Evolutionary conservation across 1,284 basidiomycete species (phyloP), one percentile per base, ranked within the genome.

Genomic region (Mycosarcoma mackinlayi): DNA sequence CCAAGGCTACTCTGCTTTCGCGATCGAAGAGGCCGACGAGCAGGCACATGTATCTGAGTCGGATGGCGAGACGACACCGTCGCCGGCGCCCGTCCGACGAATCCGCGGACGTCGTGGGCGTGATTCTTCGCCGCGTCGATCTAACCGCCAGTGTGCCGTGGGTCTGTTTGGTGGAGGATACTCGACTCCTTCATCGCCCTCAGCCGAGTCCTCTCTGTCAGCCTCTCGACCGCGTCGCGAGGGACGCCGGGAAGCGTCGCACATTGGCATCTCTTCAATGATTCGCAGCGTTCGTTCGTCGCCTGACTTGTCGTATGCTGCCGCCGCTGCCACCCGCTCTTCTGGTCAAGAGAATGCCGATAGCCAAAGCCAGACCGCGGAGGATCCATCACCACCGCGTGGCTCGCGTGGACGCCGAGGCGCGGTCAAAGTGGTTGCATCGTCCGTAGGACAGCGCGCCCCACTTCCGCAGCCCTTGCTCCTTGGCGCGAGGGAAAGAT

Each of bases 71-170:
- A 31, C 35, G 11, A 55, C 59, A 10, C 60, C 60, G 4, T 63
- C 66, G 28, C 59, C 65, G 2, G 27, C 37, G 2, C 47, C 37
- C 28, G 33, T 47, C 4, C 37, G 56, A 14, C 16, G 39, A 25
- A 25, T 31, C 11, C 46, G 67, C 28, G 41, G 37, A 11, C 38
- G 57, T 16, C 47, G 54, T 14, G 53, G 53, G 11, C 47, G 69
- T 11, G 56, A 60, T 14, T 38, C 58, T 18, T 75, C 73, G 21
- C 69, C 68, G 18, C 53, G 46, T 19, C 52, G 63, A 14, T 62
- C 67, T 18, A 61, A 21, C 0, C 69, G 76, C 7, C 75, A 78
- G 28, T 72, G 68, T 25, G 76, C 76, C 13, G 61, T 78, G 5
- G 76, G 76, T 5, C 47, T 78, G 13, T 78, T 76, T 18, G 68